phyloP scores from a whole-genome alignment of 768 basidiomycete species.

The Arthromyces matolae region DNA sequence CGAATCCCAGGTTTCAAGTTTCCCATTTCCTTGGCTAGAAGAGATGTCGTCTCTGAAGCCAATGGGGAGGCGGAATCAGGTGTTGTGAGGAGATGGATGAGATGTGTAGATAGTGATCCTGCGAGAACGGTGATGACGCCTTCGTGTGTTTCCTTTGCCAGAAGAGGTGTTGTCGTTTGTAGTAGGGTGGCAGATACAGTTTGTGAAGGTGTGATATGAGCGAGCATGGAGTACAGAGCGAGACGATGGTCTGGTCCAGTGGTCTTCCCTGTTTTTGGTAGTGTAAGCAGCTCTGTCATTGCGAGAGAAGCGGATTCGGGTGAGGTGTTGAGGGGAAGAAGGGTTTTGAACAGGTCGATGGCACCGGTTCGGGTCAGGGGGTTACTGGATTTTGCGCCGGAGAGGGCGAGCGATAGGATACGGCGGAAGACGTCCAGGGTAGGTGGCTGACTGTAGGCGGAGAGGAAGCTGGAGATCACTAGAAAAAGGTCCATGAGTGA shows the following conservation, averaged over 20 bases:
- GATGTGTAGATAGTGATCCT: constrained; percentile 53
- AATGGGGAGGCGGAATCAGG: constrained; percentile 27
- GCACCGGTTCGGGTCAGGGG: constrained; percentile 53
- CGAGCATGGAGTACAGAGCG: constrained; percentile 77
- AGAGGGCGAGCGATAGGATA: constrained; percentile 56
- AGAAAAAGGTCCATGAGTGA: constrained; percentile 5
- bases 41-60: constrained; percentile 37
- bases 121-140: constrained; percentile 52
- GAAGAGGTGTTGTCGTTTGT: constrained; percentile 34
- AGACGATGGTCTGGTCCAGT: constrained; percentile 82
- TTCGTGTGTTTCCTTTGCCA: constrained; percentile 80
- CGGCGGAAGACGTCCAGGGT: constrained; percentile 45
- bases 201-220: constrained; percentile 43
- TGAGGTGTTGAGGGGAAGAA: constrained; percentile 34
- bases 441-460: constrained; percentile 49
- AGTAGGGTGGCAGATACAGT: constrained; percentile 43
- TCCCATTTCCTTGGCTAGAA: constrained; percentile 71
- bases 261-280: constrained; percentile 83
- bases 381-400: constrained; percentile 74
- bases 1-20: constrained; percentile 58
- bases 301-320: constrained; percentile 39
- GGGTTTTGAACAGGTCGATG: constrained; percentile 49
- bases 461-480: constrained; percentile 61
- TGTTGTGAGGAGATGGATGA: constrained; percentile 47
- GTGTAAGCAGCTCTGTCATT: constrained; percentile 62